Conservation (phyloP, 441 rosid genomes). For the Populus tomentosa region DNA sequence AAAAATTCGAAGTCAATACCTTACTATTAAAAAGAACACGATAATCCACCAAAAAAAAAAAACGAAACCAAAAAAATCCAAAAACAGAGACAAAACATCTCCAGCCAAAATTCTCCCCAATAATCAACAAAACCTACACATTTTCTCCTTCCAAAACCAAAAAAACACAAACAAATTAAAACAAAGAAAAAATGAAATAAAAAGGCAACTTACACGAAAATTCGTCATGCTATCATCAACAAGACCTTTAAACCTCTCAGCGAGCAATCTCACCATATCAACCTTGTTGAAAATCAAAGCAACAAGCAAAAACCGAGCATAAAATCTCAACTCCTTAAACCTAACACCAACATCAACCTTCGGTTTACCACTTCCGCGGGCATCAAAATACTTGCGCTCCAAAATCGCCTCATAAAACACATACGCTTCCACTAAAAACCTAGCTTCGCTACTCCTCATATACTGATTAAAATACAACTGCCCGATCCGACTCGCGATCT, state of each 20-base stretch:
- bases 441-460: slow-evolving; percentile 82
- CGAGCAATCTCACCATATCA: slow-evolving; percentile 56
- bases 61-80: background rate
- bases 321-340: slow-evolving; percentile 80
- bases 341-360: slow-evolving; percentile 61
- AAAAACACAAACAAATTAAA: background rate
- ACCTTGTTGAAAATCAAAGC: slow-evolving; percentile 60
- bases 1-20: background rate
- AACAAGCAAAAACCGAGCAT: slow-evolving; percentile 80
- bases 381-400: slow-evolving; percentile 72
- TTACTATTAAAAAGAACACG: background rate
- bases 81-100: background rate
- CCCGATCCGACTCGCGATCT: slow-evolving; percentile 98
- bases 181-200: background rate
- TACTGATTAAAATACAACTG: slow-evolving; percentile 92
- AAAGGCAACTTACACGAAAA: slow-evolving; percentile 49
- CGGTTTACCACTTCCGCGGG: slow-evolving; percentile 23
- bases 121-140: background rate
- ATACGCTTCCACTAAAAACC: slow-evolving; percentile 78
- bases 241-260: slow-evolving; percentile 46
- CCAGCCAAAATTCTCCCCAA: background rate
- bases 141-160: background rate
- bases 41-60: background rate
- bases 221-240: slow-evolving; percentile 67
- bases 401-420: slow-evolving; percentile 91